These are phyloP conservation scores for Trametes cinnabarina DNA, from an alignment of 768 basidiomycete species.

Conservation along the genomic window DNA sequence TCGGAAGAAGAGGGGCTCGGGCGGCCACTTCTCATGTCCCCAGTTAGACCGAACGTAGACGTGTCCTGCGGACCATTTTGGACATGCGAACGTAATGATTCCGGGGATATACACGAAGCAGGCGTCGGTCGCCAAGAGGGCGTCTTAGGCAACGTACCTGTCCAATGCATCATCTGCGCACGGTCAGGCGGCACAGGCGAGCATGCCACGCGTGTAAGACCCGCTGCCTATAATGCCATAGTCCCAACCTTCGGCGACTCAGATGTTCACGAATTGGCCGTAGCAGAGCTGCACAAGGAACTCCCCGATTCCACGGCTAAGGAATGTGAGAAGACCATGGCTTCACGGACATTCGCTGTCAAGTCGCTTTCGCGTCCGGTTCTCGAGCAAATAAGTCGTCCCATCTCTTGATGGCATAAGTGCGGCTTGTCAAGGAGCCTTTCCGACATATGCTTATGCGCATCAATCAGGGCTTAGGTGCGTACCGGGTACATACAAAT, in stretches of 20 bases:
- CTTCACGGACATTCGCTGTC: no score
- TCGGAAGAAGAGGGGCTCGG: slow-evolving; percentile 13
- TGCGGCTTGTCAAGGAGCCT: no score
- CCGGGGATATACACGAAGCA: background rate
- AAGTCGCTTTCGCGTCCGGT: no score
- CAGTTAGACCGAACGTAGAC: background rate
- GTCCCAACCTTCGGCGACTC: background rate
- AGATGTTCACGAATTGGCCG: background rate
- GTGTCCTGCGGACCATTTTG: background rate
- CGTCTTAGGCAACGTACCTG: background rate
- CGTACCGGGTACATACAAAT: no score
- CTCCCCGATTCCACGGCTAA: no score
- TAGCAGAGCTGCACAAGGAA: no score
- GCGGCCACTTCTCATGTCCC: slow-evolving; percentile 1
- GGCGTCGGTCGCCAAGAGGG: slow-evolving; percentile 1
- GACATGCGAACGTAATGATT: background rate
- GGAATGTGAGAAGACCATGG: no score
- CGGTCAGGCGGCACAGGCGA: background rate
- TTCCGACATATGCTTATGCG: no score
- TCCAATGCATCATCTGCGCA: background rate
- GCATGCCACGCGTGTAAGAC: background rate
- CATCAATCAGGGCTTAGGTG: no score
- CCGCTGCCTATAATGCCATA: background rate
- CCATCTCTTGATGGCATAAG: no score
- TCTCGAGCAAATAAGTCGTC: no score